Conservation (phyloP, 495 filamentous ascomycete genomes). For the Hypoxylon cercidicola region DNA sequence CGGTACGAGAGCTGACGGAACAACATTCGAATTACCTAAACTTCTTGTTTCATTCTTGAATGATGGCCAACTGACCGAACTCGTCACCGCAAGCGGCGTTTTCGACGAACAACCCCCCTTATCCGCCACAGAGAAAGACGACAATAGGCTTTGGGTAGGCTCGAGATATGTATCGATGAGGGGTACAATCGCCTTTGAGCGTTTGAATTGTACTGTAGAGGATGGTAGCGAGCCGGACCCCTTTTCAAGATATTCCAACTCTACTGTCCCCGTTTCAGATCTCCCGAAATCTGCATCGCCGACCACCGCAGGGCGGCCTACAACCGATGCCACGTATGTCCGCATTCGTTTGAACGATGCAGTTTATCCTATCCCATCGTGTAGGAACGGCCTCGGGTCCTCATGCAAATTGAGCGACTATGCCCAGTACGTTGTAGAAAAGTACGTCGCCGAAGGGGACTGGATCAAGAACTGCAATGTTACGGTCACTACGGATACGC, state of each 20-base stretch:
- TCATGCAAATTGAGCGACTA: slow-evolving; percentile 60
- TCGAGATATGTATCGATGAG: slow-evolving; percentile 65
- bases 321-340: slow-evolving; percentile 46
- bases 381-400: slow-evolving; percentile 57
- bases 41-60: slow-evolving; percentile 66
- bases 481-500: slow-evolving; percentile 44
- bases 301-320: background rate
- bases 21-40: slow-evolving; percentile 53
- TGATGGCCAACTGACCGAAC: slow-evolving; percentile 68
- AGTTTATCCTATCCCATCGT: slow-evolving; percentile 61
- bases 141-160: slow-evolving; percentile 51
- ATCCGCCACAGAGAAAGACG: slow-evolving; percentile 50
- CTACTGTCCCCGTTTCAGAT: slow-evolving; percentile 8
- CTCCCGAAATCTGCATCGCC: background rate
- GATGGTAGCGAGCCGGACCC: slow-evolving; percentile 4
- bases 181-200: slow-evolving; percentile 65
- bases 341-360: slow-evolving; percentile 65
- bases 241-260: slow-evolving; percentile 1
- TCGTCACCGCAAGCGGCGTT: slow-evolving; percentile 63
- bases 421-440: slow-evolving; percentile 52
- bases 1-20: slow-evolving; percentile 53
- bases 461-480: slow-evolving; percentile 58
- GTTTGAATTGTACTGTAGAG: slow-evolving; percentile 53
- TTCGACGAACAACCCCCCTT: slow-evolving; percentile 60
- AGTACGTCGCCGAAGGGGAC: slow-evolving; percentile 55